These are phyloP conservation scores for Bipolaris victoriae DNA, from an alignment of 2,329 filamentous ascomycete genomes.

Conservation along the genomic window DNA sequence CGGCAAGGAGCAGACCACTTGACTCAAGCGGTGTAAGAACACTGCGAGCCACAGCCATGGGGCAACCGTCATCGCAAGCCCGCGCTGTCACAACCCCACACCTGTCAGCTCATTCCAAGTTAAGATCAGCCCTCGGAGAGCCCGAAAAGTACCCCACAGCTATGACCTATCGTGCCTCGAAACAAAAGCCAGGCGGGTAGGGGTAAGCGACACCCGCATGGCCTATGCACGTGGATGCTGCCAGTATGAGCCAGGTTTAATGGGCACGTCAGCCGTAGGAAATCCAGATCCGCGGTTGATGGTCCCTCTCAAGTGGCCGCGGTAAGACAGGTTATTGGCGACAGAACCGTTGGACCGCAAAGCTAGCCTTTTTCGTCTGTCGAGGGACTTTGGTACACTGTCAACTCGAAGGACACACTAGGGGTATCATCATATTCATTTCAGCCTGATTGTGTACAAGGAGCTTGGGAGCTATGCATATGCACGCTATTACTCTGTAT, in stretches of 20 bases:
- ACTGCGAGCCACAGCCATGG: neutral
- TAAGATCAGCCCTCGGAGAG: constrained; percentile 1
- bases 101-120: neutral
- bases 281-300: constrained; percentile 9
- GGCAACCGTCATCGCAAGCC: neutral
- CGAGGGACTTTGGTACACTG: constrained; percentile 2
- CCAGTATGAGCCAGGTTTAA: neutral
- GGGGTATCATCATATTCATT: neutral
- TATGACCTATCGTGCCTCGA: neutral
- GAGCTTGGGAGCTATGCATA: neutral
- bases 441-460: neutral
- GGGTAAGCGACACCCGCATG: constrained; percentile 8
- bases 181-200: constrained; percentile 4
- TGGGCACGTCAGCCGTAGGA: constrained; percentile 15
- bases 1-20: neutral
- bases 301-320: constrained; percentile 1
- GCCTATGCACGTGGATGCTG: constrained; percentile 7
- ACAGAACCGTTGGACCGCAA: constrained; percentile 1
- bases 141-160: neutral
- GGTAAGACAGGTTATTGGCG: neutral
- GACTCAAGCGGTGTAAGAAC: neutral
- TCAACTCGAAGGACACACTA: neutral
- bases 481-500: neutral
- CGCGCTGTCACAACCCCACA: constrained; percentile 1
- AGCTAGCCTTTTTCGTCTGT: neutral